Evolutionary conservation across 2,329 filamentous ascomycete genomes (phyloP).

Genomic region (Neonectria magnoliae): DNA sequence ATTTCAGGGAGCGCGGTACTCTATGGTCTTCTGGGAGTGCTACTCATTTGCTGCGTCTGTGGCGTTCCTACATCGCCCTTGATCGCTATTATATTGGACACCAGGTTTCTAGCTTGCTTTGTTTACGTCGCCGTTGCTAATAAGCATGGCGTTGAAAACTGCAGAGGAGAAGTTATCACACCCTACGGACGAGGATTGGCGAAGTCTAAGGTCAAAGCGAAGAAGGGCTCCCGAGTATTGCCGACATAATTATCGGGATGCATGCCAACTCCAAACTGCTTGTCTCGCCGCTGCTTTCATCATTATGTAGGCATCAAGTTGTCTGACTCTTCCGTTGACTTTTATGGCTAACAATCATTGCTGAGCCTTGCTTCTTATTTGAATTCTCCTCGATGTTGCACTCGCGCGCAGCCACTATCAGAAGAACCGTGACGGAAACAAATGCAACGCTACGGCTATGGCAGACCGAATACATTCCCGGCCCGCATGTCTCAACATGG

Average conservation of each 20-base stretch:
- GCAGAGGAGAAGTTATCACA: constrained; percentile 67
- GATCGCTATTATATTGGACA: constrained; percentile 77
- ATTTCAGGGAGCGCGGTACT: constrained; percentile 77
- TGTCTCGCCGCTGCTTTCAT: constrained; percentile 81
- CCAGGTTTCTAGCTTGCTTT: constrained; percentile 78
- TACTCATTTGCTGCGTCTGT: constrained; percentile 81
- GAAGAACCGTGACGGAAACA: neutral
- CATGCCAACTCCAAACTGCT: constrained; percentile 79
- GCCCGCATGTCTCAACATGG: neutral
- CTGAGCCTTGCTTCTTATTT: neutral
- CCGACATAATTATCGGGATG: constrained; percentile 58
- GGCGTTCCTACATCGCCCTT: constrained; percentile 77
- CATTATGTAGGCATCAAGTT: constrained; percentile 61
- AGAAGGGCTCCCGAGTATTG: constrained; percentile 56
- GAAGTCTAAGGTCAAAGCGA: constrained; percentile 56
- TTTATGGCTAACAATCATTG: neutral
- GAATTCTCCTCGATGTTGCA: neutral
- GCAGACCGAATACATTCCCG: neutral
- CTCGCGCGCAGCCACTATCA: neutral
- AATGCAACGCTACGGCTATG: neutral
- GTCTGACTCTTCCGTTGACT: neutral
- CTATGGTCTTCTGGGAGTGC: constrained; percentile 75
- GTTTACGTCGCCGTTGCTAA: constrained; percentile 82
- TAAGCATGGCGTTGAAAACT: constrained; percentile 71
- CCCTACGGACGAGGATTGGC: constrained; percentile 73